These are phyloP conservation scores for Fusarium graminum DNA, from an alignment of 2,329 filamentous ascomycete species.

Conservation along the genomic window DNA sequence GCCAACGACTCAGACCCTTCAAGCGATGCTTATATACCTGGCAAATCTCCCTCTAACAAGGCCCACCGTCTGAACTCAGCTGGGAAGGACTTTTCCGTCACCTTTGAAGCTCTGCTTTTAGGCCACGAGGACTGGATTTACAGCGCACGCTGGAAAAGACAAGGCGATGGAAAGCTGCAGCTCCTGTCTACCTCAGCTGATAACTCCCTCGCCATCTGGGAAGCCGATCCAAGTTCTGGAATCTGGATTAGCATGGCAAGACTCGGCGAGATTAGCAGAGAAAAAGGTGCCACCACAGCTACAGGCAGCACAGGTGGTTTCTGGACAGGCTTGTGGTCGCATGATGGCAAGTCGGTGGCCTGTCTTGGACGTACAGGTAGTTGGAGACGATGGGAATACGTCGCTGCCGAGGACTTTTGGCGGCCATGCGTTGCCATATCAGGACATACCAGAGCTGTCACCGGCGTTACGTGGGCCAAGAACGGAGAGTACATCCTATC, in stretches of 20 bases:
- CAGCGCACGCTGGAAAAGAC: conserved; percentile 79
- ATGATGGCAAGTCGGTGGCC: conserved; percentile 78
- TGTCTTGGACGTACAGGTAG: conserved; percentile 92
- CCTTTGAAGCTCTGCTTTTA: conserved; percentile 92
- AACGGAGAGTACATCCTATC: conserved; percentile 88
- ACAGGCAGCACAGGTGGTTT: conserved; percentile 97
- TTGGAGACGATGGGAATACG: conserved; percentile 87
- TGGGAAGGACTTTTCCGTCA: conserved; percentile 78
- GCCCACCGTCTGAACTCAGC: conserved; percentile 78
- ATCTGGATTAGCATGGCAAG: conserved; percentile 91
- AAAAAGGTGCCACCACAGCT: conserved; percentile 95
- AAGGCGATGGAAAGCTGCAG: conserved; percentile 68
- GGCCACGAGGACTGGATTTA: conserved; percentile 99
- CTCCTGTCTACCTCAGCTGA: conserved; percentile 93
- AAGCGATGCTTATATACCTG: conserved; percentile 70
- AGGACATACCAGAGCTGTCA: conserved; percentile 86
- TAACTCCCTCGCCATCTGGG: conserved; percentile 95
- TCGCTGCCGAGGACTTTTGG: conserved; percentile 75
- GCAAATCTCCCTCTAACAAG: conserved; percentile 88
- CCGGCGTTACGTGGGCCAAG: conserved; percentile 85
- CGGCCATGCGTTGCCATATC: conserved; percentile 80
- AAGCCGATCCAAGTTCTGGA: conserved; percentile 83
- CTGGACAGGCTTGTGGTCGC: conserved; percentile 95
- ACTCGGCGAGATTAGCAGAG: conserved; percentile 91
- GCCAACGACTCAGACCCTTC: conserved; percentile 67